Base-by-base conservation (phyloP, 2,329 filamentous ascomycete genomes). In the Pyricularia pennisetigena region DNA sequence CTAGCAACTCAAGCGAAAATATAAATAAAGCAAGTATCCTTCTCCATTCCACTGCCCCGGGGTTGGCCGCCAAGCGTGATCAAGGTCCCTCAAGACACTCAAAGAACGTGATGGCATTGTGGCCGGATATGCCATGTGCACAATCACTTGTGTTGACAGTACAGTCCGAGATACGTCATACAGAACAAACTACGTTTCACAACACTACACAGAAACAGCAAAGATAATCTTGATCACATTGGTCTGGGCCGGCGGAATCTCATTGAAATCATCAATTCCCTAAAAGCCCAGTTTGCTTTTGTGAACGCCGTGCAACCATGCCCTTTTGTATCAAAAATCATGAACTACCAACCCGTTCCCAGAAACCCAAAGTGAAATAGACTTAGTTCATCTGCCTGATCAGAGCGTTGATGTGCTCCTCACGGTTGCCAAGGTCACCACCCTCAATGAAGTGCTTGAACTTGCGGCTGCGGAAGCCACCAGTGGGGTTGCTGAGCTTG, bases 401-500 rank as follows among this genome's bases (percentile, higher is more conserved):
- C 79, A 98, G 88, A 77, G 83, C 86, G 84, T 98, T 98, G 89
- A 98, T 97, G 85, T 94, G 90, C 78, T 98, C 94, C 87, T 99
- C 95, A 75, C 95, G 91, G 89, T 99, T 98, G 81, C 95, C 95
- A 76, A 96, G 86, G 83, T 99, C 95, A 90, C 95, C 95, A 83
- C 94, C 95, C 87, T 97, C 92, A 72, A 98, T 92, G 86, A 92
- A 98, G 87, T 98, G 94, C 87, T 93, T 95, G 90, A 98, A 98
- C 88, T 98, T 99, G 84, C 95, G 88, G 77, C 91, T 83, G 76
- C 91, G 90, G 93, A 98, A 99, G 74, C 95, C 94, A 81, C 95
- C 95, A 76, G 85, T 98, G 79, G 95, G 95, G 89, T 97, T 97
- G 88, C 89, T 93, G 75, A 99, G 91, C 91, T 99, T 98, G 90